Evolutionary conservation across 2,329 filamentous ascomycete species (phyloP).

Genomic region (Calonectria multiphialidica): DNA sequence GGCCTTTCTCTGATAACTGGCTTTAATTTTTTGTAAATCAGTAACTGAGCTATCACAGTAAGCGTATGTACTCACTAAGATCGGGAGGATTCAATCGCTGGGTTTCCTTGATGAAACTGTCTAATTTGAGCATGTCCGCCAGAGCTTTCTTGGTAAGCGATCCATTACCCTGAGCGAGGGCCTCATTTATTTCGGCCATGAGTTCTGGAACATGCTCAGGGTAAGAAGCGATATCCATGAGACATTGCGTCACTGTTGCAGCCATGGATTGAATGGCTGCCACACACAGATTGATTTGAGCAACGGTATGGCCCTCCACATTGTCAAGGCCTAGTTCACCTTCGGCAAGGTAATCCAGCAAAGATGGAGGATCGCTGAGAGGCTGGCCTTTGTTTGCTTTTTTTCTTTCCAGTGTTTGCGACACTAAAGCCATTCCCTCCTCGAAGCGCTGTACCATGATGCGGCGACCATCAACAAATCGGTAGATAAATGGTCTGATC

Average conservation of each 20-base stretch:
- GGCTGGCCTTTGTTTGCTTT: constrained; percentile 4
- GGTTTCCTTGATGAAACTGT: constrained; percentile 25
- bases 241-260: constrained; percentile 18
- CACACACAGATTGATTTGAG: constrained; percentile 21
- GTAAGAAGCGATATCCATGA: constrained; percentile 17
- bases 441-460: constrained; percentile 13
- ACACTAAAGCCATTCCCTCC: constrained; percentile 11
- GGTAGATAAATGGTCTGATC: constrained; percentile 18
- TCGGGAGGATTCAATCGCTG: constrained; percentile 16
- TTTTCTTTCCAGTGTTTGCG: not conserved
- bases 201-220: constrained; percentile 15
- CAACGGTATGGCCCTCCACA: constrained; percentile 15
- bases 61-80: not conserved
- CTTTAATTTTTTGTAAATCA: not conserved
- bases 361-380: constrained; percentile 10
- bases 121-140: constrained; percentile 15
- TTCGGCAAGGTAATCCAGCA: constrained; percentile 19
- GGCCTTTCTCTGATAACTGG: constrained; percentile 20
- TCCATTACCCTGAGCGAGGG: not conserved
- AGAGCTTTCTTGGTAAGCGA: constrained; percentile 10
- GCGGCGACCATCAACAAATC: constrained; percentile 11
- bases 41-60: not conserved
- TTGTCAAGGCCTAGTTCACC: not conserved
- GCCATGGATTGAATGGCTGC: constrained; percentile 25
- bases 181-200: not conserved